Base-by-base conservation (phyloP, 441 rosid genomes). In the Euphorbia celastroides region DNA sequence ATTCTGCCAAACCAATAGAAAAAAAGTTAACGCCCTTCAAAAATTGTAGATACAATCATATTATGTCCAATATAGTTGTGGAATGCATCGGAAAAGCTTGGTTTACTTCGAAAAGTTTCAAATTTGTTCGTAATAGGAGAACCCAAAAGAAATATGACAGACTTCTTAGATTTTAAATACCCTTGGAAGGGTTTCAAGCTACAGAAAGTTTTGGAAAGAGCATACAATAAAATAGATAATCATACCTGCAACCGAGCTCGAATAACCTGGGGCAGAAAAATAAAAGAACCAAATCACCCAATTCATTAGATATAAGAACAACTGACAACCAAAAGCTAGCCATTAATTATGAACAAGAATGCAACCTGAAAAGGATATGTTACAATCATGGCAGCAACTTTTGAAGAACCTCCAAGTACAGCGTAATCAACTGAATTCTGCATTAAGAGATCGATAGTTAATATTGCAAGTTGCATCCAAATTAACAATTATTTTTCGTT, bases 381-480 rank as follows among this genome's bases (percentile, higher is more conserved):
- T 59, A 91, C 32, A 65, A 89, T 84, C 72, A 89, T 88, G 64
- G 99, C 96, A 54, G 88, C 90, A 56, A 91, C 70, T 86, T 91
- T 93, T 48, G 99, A 88, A 51, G 91, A 81, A 7, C 89, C 96
- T 27, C 97, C 99, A 57, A 93, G 93, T 20, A 86, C 63, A 56
- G 97, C 99, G 80, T 84, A 91, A 77, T 93, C 96, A 50, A 69
- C 83, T 34, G 97, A 91, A 73, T 85, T 93, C 97, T 93, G 79
- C 20, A 20, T 17, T 69, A 44, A 73, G 51, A 54, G 14, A 11
- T 64, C 46, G 51, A 51, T 36, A 69, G 26, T 13, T 27, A 60
- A 56, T 34, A 34, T 64, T 42, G 62, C 54, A 69, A 65, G 36
- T 56, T 59, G n/a, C 17, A 55, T 2, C 11, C 42, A 42, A 14